A percentile compares a stretch with the other conserved stretches of the same genome.
Evolutionary conservation across 202 grass and related monocot genomes (phyloP).

Genomic region (Panicum hallii): DNA sequence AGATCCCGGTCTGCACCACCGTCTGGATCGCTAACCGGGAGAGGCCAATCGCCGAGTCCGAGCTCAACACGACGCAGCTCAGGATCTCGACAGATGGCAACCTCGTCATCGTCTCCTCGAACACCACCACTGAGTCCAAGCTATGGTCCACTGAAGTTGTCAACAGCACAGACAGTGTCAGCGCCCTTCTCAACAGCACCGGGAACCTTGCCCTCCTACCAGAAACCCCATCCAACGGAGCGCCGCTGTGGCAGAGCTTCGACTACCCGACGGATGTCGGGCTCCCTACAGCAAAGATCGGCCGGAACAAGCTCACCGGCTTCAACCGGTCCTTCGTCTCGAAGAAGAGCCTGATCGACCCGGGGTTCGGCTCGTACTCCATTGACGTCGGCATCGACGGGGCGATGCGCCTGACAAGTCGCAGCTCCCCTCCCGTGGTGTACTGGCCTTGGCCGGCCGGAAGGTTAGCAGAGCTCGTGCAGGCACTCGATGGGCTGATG

Average conservation of each 20-base stretch:
- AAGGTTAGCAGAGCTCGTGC: background rate
- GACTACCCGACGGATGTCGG: constrained; percentile 7
- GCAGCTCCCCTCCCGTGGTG: accelerated
- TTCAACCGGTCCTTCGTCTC: background rate
- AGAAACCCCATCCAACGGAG: background rate
- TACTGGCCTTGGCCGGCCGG: background rate
- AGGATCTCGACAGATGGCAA: background rate
- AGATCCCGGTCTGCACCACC: background rate
- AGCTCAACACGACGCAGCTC: background rate
- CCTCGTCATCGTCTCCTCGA: background rate
- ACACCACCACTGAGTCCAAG: background rate
- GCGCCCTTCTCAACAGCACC: background rate
- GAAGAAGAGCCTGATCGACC: background rate
- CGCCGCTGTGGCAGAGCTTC: background rate
- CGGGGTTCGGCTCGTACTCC: background rate
- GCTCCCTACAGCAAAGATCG: background rate
- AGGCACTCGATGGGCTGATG: background rate
- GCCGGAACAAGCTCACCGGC: background rate
- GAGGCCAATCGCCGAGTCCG: background rate
- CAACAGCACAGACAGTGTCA: background rate
- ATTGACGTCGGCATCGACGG: background rate
- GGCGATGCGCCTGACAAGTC: background rate
- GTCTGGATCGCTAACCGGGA: background rate
- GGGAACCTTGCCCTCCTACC: background rate
- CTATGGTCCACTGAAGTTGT: background rate